A percentile compares a stretch with the other conserved stretches of the same genome.
These are phyloP conservation scores for Chloranthus sessilifolius DNA, from an alignment of 164 flowering plant species.

Conservation along the genomic window DNA sequence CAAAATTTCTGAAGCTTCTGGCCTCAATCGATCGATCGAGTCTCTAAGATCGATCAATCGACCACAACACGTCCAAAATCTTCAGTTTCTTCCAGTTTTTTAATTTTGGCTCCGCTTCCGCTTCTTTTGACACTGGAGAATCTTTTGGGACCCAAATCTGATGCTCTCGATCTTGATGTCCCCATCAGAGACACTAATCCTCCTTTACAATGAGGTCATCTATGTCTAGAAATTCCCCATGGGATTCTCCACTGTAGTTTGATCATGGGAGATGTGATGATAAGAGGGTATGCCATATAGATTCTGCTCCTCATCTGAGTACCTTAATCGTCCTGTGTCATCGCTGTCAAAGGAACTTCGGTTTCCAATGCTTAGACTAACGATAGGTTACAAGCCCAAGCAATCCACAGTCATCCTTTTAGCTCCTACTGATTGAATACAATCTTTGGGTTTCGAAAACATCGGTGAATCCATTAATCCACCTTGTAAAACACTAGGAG, in stretches of 20 bases:
- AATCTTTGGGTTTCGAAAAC: constrained; percentile 7
- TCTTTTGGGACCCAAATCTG: too few species aligned
- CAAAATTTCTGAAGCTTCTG: too few species aligned
- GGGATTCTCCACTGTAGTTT: constrained; percentile 1
- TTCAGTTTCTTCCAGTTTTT: too few species aligned
- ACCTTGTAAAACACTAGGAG: constrained; percentile 1
- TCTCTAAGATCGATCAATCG: too few species aligned
- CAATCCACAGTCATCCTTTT: constrained; percentile 39
- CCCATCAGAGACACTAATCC: too few species aligned
- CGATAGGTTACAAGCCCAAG: constrained; percentile 31
- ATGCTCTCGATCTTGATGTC: too few species aligned
- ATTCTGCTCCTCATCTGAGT: constrained; percentile 11
- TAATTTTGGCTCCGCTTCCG: too few species aligned
- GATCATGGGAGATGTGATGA: background rate
- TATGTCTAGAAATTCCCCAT: constrained; percentile 11
- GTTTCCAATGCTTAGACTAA: constrained; percentile 1
- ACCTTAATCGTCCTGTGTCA: background rate
- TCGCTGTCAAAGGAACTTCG: constrained; percentile 1
- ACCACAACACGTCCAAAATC: too few species aligned
- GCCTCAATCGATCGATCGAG: too few species aligned
- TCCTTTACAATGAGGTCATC: too few species aligned
- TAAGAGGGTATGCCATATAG: constrained; percentile 1
- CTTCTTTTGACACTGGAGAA: too few species aligned
- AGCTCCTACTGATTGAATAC: too few species aligned
- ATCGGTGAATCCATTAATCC: constrained; percentile 13